Evolutionary conservation across 306 rosid species (phyloP).

Genomic region (Castanopsis chinensis): DNA sequence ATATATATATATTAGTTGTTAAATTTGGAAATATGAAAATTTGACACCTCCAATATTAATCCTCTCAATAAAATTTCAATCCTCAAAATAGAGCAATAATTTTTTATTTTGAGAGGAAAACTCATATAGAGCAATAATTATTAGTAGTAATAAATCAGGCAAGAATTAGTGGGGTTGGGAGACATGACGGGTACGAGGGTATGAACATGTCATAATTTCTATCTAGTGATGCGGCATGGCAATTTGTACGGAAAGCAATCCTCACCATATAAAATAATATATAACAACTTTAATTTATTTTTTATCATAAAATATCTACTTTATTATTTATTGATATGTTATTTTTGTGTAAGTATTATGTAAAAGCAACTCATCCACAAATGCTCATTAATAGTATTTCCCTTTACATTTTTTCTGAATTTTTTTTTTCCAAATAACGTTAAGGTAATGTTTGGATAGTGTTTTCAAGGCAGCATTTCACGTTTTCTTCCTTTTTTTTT

Average conservation of each 20-base stretch:
- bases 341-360: not conserved
- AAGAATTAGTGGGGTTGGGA: not conserved
- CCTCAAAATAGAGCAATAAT: no score
- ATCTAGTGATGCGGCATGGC: slow-evolving; percentile 2
- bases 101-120: no score
- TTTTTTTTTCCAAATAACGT: no score
- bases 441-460: no score
- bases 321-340: not conserved
- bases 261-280: not conserved
- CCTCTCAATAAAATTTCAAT: no score
- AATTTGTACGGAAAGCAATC: slow-evolving; percentile 8
- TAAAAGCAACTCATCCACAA: not conserved
- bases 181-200: slow-evolving; percentile 15
- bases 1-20: no score
- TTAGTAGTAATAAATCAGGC: no score
- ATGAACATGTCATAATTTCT: slow-evolving; percentile 12
- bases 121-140: no score
- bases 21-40: no score
- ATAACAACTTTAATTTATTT: not conserved
- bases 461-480: no score
- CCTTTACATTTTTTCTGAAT: not conserved
- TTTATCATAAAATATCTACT: not conserved
- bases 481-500: no score
- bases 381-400: not conserved
- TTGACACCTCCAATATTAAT: no score